Evolutionary conservation across 805 yeast genomes (phyloP).

Genomic region (Suhomyces sp.): DNA sequence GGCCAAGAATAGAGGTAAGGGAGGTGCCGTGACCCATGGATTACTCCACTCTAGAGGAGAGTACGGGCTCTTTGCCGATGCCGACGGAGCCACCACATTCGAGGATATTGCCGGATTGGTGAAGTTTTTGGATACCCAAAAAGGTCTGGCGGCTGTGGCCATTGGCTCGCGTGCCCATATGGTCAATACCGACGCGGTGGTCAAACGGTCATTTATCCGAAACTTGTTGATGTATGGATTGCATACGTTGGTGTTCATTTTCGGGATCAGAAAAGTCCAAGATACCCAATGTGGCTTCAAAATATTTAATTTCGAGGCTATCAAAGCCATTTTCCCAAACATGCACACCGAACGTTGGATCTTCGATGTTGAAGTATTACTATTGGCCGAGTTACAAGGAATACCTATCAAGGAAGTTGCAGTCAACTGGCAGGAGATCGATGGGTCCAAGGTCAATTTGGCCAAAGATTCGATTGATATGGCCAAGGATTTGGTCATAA

Average conservation of each 20-base stretch:
- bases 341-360: slow-evolving; percentile 99
- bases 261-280: slow-evolving; percentile 82
- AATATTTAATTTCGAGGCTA: slow-evolving; percentile 74
- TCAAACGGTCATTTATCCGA: slow-evolving; percentile 83
- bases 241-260: slow-evolving; percentile 79
- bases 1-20: slow-evolving; percentile 80
- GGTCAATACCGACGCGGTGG: slow-evolving; percentile 95
- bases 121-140: slow-evolving; percentile 34
- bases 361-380: slow-evolving; percentile 89
- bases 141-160: slow-evolving; percentile 56
- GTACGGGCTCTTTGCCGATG: slow-evolving; percentile 87
- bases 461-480: slow-evolving; percentile 87
- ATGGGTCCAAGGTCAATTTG: slow-evolving; percentile 88
- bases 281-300: slow-evolving; percentile 99
- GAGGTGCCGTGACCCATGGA: slow-evolving; percentile 95
- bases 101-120: slow-evolving; percentile 60
- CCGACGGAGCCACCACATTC: slow-evolving; percentile 93
- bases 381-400: slow-evolving; percentile 70
- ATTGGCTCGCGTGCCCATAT: slow-evolving; percentile 96
- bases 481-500: slow-evolving; percentile 92
- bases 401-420: slow-evolving; percentile 76
- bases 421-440: slow-evolving; percentile 96
- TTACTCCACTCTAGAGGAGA: slow-evolving; percentile 71
- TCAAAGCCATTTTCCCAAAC: slow-evolving; percentile 69
- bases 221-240: slow-evolving; percentile 92